Conservation (phyloP, 805 yeast genomes). For the Cyberlindnera xylosilytica region DNA sequence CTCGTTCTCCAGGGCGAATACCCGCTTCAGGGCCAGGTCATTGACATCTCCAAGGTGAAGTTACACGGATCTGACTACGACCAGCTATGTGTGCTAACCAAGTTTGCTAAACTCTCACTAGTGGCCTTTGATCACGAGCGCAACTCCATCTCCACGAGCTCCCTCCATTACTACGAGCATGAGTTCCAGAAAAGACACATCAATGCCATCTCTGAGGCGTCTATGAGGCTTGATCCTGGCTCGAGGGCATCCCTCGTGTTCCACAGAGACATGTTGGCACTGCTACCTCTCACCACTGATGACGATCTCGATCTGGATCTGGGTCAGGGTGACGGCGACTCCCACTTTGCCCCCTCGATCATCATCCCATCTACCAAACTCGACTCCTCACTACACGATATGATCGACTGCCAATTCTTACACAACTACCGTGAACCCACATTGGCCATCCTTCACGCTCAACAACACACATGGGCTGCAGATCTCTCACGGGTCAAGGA, state of each 20-base stretch:
- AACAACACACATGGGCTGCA: conserved; percentile 76
- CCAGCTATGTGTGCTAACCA: conserved; percentile 62
- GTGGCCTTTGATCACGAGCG: conserved; percentile 61
- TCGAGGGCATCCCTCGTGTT: conserved; percentile 53
- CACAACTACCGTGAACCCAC: conserved; percentile 82
- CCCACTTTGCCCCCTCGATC: conserved; percentile 41
- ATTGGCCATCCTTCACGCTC: conserved; percentile 59
- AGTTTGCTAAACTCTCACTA: conserved; percentile 73
- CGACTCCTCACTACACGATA: conserved; percentile 53
- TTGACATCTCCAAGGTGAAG: conserved; percentile 50
- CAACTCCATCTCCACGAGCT: conserved; percentile 62
- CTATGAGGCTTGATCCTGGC: conserved; percentile 50
- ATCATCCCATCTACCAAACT: conserved; percentile 55
- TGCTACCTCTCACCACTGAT: conserved; percentile 59
- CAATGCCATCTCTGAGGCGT: conserved; percentile 32
- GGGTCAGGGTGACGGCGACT: conserved; percentile 24
- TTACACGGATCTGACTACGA: conserved; percentile 52
- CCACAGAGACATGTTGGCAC: conserved; percentile 65
- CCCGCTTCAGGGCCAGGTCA: conserved; percentile 65
- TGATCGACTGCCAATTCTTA: conserved; percentile 70
- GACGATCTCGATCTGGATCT: conserved; percentile 42
- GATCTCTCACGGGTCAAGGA: conserved; percentile 58
- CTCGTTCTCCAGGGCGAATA: conserved; percentile 55
- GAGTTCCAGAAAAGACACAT: conserved; percentile 50
- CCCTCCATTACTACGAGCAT: conserved; percentile 84